Evolutionary conservation across 306 rosid species (phyloP), one percentile per base, ranked within the genome.

Genomic region (Ormosia semicastrata): DNA sequence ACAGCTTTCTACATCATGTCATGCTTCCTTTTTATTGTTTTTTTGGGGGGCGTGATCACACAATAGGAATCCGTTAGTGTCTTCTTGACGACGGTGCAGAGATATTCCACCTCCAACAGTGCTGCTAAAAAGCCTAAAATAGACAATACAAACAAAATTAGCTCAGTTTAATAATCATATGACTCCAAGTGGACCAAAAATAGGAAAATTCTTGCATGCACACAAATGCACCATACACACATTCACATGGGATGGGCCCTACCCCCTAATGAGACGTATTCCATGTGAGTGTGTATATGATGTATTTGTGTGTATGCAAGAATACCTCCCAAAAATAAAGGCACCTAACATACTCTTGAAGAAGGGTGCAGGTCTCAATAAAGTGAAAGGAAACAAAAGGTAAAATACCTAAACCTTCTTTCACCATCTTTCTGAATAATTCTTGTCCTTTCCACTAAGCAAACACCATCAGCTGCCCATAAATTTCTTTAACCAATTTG

Each of bases 371-470:
- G 17, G 36, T 82, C 88, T 62, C 66, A 32, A 69, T 12, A 58
- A 77, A 77, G 59, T 59, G 74, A 73, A 81, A 75, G 73, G 33
- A 59, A 76, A 75, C 40, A 62, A 62, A 56, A 37, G 80, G 52
- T 30, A 29, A 43, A 44, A 52, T 49, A 37, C 72, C 57, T 66
- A 7, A 47, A 73, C 59, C 63, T 47, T 78, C 37, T 72, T 53
- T 10, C 24, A 15, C 17, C 64, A 66, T 57, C 64, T 40, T 75
- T 62, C 75, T 46, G 53, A 70, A 70, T 63, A 68, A 33, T 33
- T 53, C 32, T 73, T 77, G 81, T 76, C 67, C 78, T 72, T 52
- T 84, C 84, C 87, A 73, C 78, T 37, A 37, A 74, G 82, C 63
- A 77, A 60, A 70, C 84, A 73, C 76, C 80, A 78, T 24, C 18